Evolutionary conservation across 73 alveolate species (phyloP), one percentile per base, ranked within the genome.

Genomic region (Stentor coeruleus): DNA sequence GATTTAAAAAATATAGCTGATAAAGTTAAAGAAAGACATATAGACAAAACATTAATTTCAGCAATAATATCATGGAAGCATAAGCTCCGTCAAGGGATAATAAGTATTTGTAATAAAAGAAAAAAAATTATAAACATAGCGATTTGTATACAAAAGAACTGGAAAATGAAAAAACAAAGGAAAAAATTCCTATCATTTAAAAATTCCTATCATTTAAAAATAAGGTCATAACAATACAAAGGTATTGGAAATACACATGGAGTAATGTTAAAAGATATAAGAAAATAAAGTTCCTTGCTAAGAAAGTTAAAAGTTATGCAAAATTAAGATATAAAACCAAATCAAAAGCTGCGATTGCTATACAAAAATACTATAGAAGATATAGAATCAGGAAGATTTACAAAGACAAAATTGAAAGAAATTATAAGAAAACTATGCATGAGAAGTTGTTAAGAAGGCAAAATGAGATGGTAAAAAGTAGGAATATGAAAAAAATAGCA

Each of bases 401-500:
- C 33, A 37, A 66, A 15, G 49, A 20, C 20, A 40, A 0, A 0
- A 66, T 66, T 1, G n/a, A 26, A 33, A 31, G 2, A 66, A 66
- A 66, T 28, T 26, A 14, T 20, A 33, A 2, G 33, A 31, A 20
- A 66, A 66, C n/a, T 26, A 66, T 20, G 79, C 79, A 66, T 66
- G 37, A 31, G 33, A 31, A 66, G 11, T 20, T 66, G 79, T 28
- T 26, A 31, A 20, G 39, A 2, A 66, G 37, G 39, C 79, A 66
- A 2, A 20, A 26, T 11, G 33, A 20, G n/a, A 14, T 66, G 37
- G 36, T 66, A 20, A 20, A 66, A 66, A 40, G 33, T 28, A 20
- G 79, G 37, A 20, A 33, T 20, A 33, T 37, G 15, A 66, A 66
- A 40, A 66, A 66, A 66, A 37, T 28, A 66, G 79, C 79, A 28